Base-by-base conservation (phyloP, 176 grass and related monocot species). In the Hyparrhenia diplandra region DNA sequence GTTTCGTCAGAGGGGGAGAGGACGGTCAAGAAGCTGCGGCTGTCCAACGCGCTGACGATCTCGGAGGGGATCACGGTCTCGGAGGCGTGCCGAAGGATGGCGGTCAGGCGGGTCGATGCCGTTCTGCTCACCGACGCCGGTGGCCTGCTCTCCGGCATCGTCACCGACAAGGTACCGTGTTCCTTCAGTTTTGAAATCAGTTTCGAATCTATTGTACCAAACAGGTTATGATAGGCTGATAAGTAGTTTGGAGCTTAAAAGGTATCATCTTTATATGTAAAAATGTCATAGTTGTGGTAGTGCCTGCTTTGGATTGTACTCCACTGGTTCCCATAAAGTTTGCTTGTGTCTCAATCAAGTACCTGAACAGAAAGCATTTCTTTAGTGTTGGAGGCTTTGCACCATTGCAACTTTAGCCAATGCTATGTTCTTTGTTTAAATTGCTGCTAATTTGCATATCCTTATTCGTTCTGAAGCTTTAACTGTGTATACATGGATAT, bases 71-170 rank as follows among this genome's bases (percentile, higher is more conserved):
- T 84, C 34, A 91, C 84, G 59, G 88, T 98, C 18, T 86, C 88
- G 21, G 95, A 95, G 43, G 95, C 95, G 70, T 98, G 95, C 88
- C 86, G 88, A 45, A 31, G 86, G 62, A 93, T 98, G 95, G 90
- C 90, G 18, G 71, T 73, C 3, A 86, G 92, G 74, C 81, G 88
- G 66, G 57, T 95, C 21, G 95, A 98, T 62, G 73, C 95, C 2
- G 90, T 95, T 66, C 92, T 98, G 76, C 88, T 98, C 30, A 95
- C 92, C 18, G 95, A 93, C 81, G 77, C 87, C 29, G 83, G 82
- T 27, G 95, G 92, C 21, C 88, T 98, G 75, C 95, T 98, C 60
- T 98, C 95, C 4, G 95, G 95, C 69, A 98, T 98, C 64, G 88
- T 95, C 43, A 98, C 95, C 7, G 95, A 98, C 65, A 98, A 98